Evolutionary conservation across 169 alveolate genomes (phyloP).

Genomic region (Babesia sp.): DNA sequence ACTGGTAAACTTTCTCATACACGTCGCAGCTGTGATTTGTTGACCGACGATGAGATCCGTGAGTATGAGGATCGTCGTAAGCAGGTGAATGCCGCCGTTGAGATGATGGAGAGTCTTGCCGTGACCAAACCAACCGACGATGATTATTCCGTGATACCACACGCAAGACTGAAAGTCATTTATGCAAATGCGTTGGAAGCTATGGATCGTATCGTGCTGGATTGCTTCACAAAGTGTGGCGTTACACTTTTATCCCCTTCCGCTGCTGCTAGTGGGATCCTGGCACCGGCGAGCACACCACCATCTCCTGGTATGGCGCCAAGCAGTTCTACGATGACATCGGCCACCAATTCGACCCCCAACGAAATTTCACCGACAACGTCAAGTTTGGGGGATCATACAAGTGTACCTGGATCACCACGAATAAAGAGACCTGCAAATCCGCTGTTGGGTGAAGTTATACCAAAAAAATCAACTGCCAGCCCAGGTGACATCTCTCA

Average conservation of each 20-base stretch:
- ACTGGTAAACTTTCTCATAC: slow-evolving; percentile 71
- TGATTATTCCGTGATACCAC: slow-evolving; percentile 52
- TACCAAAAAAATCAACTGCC: not conserved
- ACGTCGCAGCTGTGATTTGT: slow-evolving; percentile 75
- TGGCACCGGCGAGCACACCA: not conserved
- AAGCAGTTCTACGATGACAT: not conserved
- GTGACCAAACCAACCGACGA: slow-evolving; percentile 13
- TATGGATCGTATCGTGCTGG: slow-evolving; percentile 65
- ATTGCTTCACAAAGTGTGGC: slow-evolving; percentile 43
- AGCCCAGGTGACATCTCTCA: not conserved
- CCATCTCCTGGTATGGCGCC: not conserved
- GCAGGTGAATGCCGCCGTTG: slow-evolving; percentile 33
- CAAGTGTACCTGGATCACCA: not conserved
- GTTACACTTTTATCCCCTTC: not conserved
- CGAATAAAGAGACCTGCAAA: not conserved
- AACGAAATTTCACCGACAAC: not conserved
- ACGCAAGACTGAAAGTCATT: slow-evolving; percentile 67
- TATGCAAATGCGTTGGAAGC: slow-evolving; percentile 67
- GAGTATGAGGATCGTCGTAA: slow-evolving; percentile 73
- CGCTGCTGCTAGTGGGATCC: not conserved
- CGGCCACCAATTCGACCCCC: not conserved
- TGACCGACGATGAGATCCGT: slow-evolving; percentile 71
- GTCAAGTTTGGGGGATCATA: not conserved
- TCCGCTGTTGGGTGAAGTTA: not conserved
- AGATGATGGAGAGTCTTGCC: slow-evolving; percentile 17